phyloP scores from a whole-genome alignment of 495 filamentous ascomycete species.

The Talaromyces borbonicus region DNA sequence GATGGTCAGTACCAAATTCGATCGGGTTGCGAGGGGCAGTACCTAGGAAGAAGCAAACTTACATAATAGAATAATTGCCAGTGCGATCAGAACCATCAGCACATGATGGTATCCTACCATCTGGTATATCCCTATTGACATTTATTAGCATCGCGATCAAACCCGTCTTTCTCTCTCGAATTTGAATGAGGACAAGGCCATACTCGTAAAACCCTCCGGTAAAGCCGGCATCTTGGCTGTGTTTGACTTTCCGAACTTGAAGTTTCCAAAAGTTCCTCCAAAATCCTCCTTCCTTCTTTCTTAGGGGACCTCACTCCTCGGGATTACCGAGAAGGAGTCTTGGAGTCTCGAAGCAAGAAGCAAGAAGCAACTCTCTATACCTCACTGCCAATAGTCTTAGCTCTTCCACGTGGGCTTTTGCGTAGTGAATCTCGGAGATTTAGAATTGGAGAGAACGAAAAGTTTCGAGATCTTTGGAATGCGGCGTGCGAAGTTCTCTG shows the following conservation, averaged over 20 bases:
- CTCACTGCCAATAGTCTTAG: background rate
- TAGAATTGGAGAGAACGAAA: slow-evolving; percentile 1
- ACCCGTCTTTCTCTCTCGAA: too few relatives aligned
- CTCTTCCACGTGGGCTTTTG: background rate
- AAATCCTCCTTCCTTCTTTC: slow-evolving; percentile 11
- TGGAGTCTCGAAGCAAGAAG: slow-evolving; percentile 2
- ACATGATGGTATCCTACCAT: slow-evolving; percentile 98
- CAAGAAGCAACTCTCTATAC: slow-evolving; percentile 4
- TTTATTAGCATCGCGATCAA: too few relatives aligned
- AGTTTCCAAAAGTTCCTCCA: background rate
- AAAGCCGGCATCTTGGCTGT: slow-evolving; percentile 3
- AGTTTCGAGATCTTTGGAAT: slow-evolving; percentile 5
- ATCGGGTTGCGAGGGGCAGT: slow-evolving; percentile 9
- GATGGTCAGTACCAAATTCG: slow-evolving; percentile 14
- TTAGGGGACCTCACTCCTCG: slow-evolving; percentile 32
- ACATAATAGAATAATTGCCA: slow-evolving; percentile 94
- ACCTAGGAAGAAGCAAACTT: slow-evolving; percentile 33
- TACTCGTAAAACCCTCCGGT: slow-evolving; percentile 1
- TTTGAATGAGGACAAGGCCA: too few relatives aligned
- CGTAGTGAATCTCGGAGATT: background rate
- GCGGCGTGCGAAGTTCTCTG: background rate
- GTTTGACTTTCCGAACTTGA: background rate
- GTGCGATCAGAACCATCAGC: slow-evolving; percentile 91
- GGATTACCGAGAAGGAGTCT: slow-evolving; percentile 39
- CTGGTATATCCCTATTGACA: slow-evolving; percentile 67